These are phyloP conservation scores for Zychaea mexicana DNA, from an alignment of 371 early-diverging fungal genomes.

Conservation along the genomic window DNA sequence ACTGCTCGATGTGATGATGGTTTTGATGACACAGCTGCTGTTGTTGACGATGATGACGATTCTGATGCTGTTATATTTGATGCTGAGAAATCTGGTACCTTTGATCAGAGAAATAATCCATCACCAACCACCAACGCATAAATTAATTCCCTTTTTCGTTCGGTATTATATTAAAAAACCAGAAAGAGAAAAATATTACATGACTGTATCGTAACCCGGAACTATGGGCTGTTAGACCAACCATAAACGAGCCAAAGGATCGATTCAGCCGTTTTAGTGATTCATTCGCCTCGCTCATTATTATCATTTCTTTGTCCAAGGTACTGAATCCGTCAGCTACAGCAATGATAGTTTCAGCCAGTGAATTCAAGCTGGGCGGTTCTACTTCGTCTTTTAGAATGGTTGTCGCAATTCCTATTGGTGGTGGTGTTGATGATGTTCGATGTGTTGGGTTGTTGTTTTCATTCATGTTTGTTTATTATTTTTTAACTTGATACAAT, in stretches of 20 bases:
- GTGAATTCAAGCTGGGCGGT: slow-evolving; percentile 11
- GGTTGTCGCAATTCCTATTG: no score
- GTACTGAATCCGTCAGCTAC: slow-evolving; percentile 15
- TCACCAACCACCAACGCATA: no score
- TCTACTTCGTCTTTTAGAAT: no score
- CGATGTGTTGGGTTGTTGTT: neutral
- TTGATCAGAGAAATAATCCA: no score
- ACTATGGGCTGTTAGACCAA: slow-evolving; percentile 33
- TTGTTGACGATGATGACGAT: neutral
- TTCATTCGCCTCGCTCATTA: slow-evolving; percentile 29
- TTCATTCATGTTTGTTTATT: neutral
- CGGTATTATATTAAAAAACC: neutral
- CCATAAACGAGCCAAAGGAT: slow-evolving; percentile 40
- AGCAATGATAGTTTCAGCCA: slow-evolving; percentile 19
- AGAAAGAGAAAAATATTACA: no score
- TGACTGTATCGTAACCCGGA: slow-evolving; percentile 27
- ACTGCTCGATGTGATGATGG: neutral
- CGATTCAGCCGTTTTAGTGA: slow-evolving; percentile 35
- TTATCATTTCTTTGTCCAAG: slow-evolving; percentile 28
- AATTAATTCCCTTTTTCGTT: no score
- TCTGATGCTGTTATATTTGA: neutral
- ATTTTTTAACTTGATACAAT: neutral
- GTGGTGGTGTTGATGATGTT: neutral
- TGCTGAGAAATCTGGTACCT: neutral
- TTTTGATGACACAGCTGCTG: neutral